Evolutionary conservation across 371 early-diverging fungal genomes (phyloP).

Genomic region (Lichtheimia hyalospora): DNA sequence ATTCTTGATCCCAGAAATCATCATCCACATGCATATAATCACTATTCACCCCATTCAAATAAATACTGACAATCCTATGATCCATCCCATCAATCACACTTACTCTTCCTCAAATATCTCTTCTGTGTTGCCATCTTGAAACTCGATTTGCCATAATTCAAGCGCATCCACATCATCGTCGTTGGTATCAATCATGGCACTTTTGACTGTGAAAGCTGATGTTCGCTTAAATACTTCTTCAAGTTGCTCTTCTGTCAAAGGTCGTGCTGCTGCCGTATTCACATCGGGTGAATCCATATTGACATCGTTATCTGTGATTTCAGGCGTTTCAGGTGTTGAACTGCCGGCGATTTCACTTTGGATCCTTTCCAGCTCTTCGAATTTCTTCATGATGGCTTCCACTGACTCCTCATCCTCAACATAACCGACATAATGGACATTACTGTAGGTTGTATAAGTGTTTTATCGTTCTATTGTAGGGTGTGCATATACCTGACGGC

Average conservation of each 20-base stretch:
- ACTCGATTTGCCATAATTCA: slow-evolving; percentile 76
- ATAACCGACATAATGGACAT: slow-evolving; percentile 92
- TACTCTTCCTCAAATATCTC: slow-evolving; percentile 85
- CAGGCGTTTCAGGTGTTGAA: slow-evolving; percentile 18
- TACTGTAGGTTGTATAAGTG: slow-evolving; percentile 44
- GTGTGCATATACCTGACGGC: slow-evolving; percentile 23
- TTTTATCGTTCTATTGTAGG: neutral
- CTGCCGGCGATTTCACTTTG: slow-evolving; percentile 70
- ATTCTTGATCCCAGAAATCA: slow-evolving; percentile 82
- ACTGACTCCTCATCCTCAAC: slow-evolving; percentile 95
- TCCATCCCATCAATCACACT: slow-evolving; percentile 5
- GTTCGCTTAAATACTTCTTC: slow-evolving; percentile 90
- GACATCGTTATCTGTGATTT: slow-evolving; percentile 1
- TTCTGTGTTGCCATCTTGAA: slow-evolving; percentile 61
- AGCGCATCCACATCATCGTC: slow-evolving; percentile 72
- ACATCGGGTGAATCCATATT: neutral
- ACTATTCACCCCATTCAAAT: slow-evolving; percentile 27
- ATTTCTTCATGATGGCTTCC: slow-evolving; percentile 95
- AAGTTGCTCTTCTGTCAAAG: slow-evolving; percentile 77
- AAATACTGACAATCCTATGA: neutral
- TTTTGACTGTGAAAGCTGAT: slow-evolving; percentile 83
- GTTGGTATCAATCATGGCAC: slow-evolving; percentile 61
- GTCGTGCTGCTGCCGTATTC: slow-evolving; percentile 11
- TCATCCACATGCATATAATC: slow-evolving; percentile 83
- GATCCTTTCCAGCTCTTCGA: slow-evolving; percentile 89